A percentile compares a stretch with the other conserved stretches of the same genome.
Evolutionary conservation across 2,329 filamentous ascomycete genomes (phyloP).

Genomic region (Huntiella bhutanensis): DNA sequence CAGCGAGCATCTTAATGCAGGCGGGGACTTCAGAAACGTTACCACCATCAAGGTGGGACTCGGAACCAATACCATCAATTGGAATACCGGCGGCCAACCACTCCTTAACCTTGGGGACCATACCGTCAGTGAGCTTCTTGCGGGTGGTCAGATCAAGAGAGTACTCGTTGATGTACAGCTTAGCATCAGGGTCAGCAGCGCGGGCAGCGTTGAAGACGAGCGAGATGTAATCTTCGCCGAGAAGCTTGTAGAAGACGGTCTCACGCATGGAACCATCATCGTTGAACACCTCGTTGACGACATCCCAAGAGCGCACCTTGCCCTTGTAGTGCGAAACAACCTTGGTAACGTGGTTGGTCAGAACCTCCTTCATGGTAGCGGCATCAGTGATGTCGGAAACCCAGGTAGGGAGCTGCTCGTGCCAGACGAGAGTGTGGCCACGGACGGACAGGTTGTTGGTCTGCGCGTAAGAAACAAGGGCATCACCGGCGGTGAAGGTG

Average conservation of each 20-base stretch:
- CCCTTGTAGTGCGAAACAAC: constrained; percentile 41
- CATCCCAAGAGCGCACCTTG: constrained; percentile 44
- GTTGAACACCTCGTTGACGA: constrained; percentile 46
- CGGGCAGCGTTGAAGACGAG: constrained; percentile 53
- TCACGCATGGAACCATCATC: constrained; percentile 40
- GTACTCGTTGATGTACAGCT: constrained; percentile 61
- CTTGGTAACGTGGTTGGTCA: constrained; percentile 40
- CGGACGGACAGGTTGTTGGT: constrained; percentile 39
- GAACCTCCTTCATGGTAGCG: constrained; percentile 31
- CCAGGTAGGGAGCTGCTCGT: constrained; percentile 40
- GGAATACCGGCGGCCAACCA: constrained; percentile 43
- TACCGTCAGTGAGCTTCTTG: constrained; percentile 34
- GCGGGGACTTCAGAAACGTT: constrained; percentile 25
- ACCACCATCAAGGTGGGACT: constrained; percentile 32
- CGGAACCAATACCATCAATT: constrained; percentile 44
- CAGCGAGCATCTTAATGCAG: constrained; percentile 34
- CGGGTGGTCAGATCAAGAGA: constrained; percentile 43
- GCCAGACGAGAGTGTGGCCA: constrained; percentile 49
- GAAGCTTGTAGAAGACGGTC: constrained; percentile 46
- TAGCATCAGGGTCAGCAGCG: constrained; percentile 44
- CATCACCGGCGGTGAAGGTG: constrained; percentile 37
- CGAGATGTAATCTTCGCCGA: constrained; percentile 50
- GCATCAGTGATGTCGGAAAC: constrained; percentile 36
- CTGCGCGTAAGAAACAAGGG: constrained; percentile 38
- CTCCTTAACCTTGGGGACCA: constrained; percentile 40